Base-by-base conservation (phyloP, 352 stramenopile species). In the Pseudoperonospora humuli region DNA sequence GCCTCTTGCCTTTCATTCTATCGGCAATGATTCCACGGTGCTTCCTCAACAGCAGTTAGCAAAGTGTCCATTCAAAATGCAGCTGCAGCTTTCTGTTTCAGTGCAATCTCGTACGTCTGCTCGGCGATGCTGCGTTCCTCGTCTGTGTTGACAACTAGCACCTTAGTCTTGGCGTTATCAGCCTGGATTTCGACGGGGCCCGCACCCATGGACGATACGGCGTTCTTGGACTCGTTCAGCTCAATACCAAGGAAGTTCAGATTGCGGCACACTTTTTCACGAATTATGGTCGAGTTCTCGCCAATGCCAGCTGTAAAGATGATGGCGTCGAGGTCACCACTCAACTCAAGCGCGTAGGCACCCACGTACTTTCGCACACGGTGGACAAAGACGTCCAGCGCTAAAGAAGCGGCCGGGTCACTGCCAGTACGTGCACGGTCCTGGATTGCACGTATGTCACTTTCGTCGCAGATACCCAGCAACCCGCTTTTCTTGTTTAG, bases 401-500 rank as follows among this genome's bases (percentile, higher is more conserved):
- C 83, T 38, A 95, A 52, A 11, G 67, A 55, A 15, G 80, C 83
- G 13, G 68, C 61, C 15, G 56, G 40, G 44, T 95, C 74, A 19
- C 62, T 57, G 17, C 49, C 54, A 37, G 41, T 39, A 28, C 70
- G 66, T 18, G 86, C 64, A 25, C 73, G 68, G 43, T 84, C 55
- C 52, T 84, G 70, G 36, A 96, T 75, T 24, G 69, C 64, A 46
- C 84, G 75, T 43, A 95, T 87, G 51, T 95, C 84, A 39, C 75
- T 84, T 39, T 89, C 78, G 15, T 72, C 77, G 21, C 64, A 93
- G 43, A 95, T 70, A 9, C 81, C 86, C 6, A 84, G 54, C 11
- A 96, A 58, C 0, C 86, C 86, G 31, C 69, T 89, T 68, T 94
- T 67, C 63, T 95, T 96, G 64, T 96, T 96, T 17, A 96, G 64